Evolutionary conservation across 2,329 filamentous ascomycete genomes (phyloP).

Genomic region (Trichoderma gracile): DNA sequence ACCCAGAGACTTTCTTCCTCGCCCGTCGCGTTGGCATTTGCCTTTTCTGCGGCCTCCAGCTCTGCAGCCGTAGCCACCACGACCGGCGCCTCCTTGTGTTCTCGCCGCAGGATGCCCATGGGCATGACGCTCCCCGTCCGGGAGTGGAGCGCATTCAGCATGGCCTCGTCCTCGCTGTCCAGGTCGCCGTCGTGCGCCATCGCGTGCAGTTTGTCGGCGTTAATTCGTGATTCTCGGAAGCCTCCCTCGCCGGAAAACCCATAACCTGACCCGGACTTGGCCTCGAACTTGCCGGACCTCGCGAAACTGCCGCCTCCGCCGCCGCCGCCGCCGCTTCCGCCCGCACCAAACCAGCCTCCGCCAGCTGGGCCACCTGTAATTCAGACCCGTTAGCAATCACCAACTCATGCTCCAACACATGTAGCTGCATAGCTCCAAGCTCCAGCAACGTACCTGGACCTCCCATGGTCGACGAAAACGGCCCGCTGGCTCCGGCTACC

Average conservation of each 20-base stretch:
- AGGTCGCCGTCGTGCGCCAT: slow-evolving; percentile 48
- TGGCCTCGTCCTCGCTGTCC: slow-evolving; percentile 48
- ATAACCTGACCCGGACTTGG: slow-evolving; percentile 45
- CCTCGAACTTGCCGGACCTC: slow-evolving; percentile 39
- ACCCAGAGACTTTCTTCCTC: slow-evolving; percentile 52
- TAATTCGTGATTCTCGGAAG: slow-evolving; percentile 52
- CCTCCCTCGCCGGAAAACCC: slow-evolving; percentile 37
- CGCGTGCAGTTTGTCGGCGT: slow-evolving; percentile 56
- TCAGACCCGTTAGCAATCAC: slow-evolving; percentile 7
- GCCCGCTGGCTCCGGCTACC: slow-evolving; percentile 42
- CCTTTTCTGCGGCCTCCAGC: slow-evolving; percentile 55
- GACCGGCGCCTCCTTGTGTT: slow-evolving; percentile 56
- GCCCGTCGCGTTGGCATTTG: slow-evolving; percentile 27
- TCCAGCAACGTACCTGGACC: slow-evolving; percentile 29
- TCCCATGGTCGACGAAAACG: slow-evolving; percentile 40
- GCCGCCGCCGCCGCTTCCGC: slow-evolving; percentile 36
- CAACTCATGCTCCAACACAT: background rate
- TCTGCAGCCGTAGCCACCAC: slow-evolving; percentile 59
- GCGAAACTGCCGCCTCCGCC: slow-evolving; percentile 36
- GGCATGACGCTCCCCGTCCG: slow-evolving; percentile 46
- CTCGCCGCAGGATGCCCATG: slow-evolving; percentile 57
- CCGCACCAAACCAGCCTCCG: slow-evolving; percentile 37
- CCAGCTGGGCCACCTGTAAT: slow-evolving; percentile 29
- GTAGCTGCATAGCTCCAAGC: no score
- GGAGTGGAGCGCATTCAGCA: slow-evolving; percentile 40